These are phyloP conservation scores for Stramenopiles sp. DNA, from an alignment of 352 stramenopile species.

Conservation along the genomic window DNA sequence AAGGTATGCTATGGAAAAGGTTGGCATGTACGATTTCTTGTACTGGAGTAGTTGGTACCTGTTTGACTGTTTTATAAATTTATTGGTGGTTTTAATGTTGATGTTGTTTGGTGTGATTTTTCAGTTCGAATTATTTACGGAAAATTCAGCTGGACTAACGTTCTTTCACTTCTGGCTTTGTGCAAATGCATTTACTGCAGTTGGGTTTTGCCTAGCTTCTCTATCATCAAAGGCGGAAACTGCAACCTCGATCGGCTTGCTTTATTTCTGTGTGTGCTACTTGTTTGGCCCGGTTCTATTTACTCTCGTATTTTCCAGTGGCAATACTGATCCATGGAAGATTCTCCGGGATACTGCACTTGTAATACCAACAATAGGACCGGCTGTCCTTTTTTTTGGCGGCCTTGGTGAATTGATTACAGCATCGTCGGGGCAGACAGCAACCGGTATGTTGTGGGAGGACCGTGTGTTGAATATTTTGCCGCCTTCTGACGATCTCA, in stretches of 20 bases:
- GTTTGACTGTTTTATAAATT: background rate
- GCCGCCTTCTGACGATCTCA: background rate
- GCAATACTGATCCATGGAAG: background rate
- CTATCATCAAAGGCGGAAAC: background rate
- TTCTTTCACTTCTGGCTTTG: background rate
- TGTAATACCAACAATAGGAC: background rate
- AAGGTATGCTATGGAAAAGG: background rate
- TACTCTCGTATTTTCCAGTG: background rate
- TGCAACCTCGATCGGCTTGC: background rate
- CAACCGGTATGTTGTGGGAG: background rate
- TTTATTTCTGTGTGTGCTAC: background rate
- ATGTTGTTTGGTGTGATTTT: background rate
- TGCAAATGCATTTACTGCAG: background rate
- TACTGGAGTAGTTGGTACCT: background rate
- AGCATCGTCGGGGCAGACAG: background rate
- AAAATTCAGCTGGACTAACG: background rate
- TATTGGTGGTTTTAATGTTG: background rate
- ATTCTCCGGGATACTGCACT: background rate
- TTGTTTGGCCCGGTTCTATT: background rate
- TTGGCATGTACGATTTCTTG: background rate
- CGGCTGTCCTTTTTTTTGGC: background rate
- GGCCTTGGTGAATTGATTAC: background rate
- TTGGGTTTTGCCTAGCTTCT: background rate
- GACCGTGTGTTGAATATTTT: background rate
- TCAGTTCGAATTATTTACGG: background rate